These are phyloP conservation scores for Leccinellum albellum DNA, from an alignment of 768 basidiomycete genomes.

Conservation along the genomic window DNA sequence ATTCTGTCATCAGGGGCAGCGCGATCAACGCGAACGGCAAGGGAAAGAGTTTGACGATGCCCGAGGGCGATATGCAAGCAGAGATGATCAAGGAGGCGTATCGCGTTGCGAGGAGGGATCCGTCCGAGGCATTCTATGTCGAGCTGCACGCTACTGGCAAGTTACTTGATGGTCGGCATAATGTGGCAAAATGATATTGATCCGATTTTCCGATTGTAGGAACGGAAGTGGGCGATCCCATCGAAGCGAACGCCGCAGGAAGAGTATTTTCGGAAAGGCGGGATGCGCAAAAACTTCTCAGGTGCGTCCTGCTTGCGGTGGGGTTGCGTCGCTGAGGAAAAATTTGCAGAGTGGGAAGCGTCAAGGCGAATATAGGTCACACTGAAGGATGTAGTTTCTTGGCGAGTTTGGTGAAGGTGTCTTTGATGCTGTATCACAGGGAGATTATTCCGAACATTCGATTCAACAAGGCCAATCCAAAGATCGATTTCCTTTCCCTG, in stretches of 20 bases:
- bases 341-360: constrained; percentile 21
- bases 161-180: background rate
- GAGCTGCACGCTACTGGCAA: constrained; percentile 49
- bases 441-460: constrained; percentile 28
- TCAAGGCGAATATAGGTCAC: constrained; percentile 27
- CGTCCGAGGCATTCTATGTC: constrained; percentile 43
- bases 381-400: constrained; percentile 31
- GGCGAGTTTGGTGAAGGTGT: constrained; percentile 33
- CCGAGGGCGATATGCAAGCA: constrained; percentile 32
- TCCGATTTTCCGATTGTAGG: constrained; percentile 1
- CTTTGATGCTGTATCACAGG: constrained; percentile 29
- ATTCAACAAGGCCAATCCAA: constrained; percentile 25
- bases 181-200: background rate
- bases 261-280: constrained; percentile 28
- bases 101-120: constrained; percentile 25
- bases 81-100: constrained; percentile 34
- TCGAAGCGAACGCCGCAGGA: constrained; percentile 49
- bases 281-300: constrained; percentile 14
- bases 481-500: constrained; percentile 21
- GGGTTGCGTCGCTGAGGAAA: background rate
- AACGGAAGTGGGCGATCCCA: constrained; percentile 47
- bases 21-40: constrained; percentile 34
- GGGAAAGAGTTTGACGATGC: constrained; percentile 34
- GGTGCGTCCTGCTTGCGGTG: constrained; percentile 3
- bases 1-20: constrained; percentile 29